phyloP scores from a whole-genome alignment of 768 basidiomycete species.

The Grammothele lineata region DNA sequence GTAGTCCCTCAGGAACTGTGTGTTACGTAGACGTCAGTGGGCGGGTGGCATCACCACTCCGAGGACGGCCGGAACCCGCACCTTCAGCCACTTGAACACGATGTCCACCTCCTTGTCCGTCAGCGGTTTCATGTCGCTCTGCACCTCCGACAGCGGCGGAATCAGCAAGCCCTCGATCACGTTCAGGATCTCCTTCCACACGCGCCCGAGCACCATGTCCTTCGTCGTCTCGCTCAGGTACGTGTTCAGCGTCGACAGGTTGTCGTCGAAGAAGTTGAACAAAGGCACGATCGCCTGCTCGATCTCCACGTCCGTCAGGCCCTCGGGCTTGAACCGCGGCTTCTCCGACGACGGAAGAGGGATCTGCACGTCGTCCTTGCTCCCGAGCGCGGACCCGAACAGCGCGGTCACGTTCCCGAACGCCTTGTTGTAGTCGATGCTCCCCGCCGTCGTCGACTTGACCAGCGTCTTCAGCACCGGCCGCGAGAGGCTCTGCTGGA shows the following conservation, averaged over 20 bases:
- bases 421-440: slow-evolving; percentile 87
- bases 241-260: slow-evolving; percentile 86
- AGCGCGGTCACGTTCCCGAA: slow-evolving; percentile 77
- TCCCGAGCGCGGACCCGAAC: slow-evolving; percentile 73
- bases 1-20: slow-evolving; percentile 88
- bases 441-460: slow-evolving; percentile 46
- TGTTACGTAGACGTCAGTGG: not conserved
- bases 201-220: slow-evolving; percentile 85
- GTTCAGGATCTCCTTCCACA: slow-evolving; percentile 94
- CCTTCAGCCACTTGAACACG: slow-evolving; percentile 98
- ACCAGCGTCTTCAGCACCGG: slow-evolving; percentile 71
- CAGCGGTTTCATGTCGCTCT: slow-evolving; percentile 88
- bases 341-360: slow-evolving; percentile 74
- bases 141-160: slow-evolving; percentile 80
- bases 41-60: not conserved
- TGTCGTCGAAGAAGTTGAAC: slow-evolving; percentile 96
- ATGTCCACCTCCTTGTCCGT: slow-evolving; percentile 96
- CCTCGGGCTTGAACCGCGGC: slow-evolving; percentile 72
- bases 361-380: slow-evolving; percentile 68
- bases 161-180: slow-evolving; percentile 87
- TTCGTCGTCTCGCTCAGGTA: slow-evolving; percentile 81
- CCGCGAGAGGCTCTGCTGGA: slow-evolving; percentile 81
- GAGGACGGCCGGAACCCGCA: slow-evolving; percentile 24
- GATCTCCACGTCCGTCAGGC: slow-evolving; percentile 89
- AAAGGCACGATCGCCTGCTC: slow-evolving; percentile 88